Percentiles rank a stretch among this genome's conserved stretches.
These are phyloP conservation scores for Apophysomyces ossiformis DNA, from an alignment of 371 early-diverging fungal genomes.

Conservation along the genomic window DNA sequence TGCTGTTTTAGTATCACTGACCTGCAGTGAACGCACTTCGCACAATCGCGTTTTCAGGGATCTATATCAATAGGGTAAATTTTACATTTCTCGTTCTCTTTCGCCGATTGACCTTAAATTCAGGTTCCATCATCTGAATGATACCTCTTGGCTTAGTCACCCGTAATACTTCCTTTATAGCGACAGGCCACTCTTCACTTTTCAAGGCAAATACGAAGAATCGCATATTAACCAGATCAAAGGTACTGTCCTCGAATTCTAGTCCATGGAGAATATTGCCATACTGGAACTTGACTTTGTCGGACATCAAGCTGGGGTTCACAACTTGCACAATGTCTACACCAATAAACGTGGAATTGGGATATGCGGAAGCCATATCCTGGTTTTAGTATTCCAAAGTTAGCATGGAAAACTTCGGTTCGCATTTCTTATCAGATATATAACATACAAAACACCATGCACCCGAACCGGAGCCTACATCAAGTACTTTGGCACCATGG, in stretches of 20 bases:
- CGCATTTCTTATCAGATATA: background rate
- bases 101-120: constrained; percentile 21
- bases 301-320: constrained; percentile 44
- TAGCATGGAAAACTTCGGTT: background rate
- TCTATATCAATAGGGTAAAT: background rate
- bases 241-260: constrained; percentile 39
- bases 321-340: constrained; percentile 49
- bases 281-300: background rate
- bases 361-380: constrained; percentile 56
- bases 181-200: constrained; percentile 17
- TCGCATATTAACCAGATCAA: constrained; percentile 57
- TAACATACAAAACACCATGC: constrained; percentile 28
- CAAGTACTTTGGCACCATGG: constrained; percentile 15
- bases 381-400: constrained; percentile 6
- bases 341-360: constrained; percentile 45
- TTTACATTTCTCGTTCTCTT: background rate
- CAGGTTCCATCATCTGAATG: constrained; percentile 43
- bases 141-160: constrained; percentile 51
- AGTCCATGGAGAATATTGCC: constrained; percentile 44
- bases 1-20: background rate
- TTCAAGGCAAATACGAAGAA: constrained; percentile 31
- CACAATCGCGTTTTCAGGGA: background rate
- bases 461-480: constrained; percentile 35
- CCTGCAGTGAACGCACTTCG: background rate
- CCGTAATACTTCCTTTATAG: constrained; percentile 32